Base-by-base conservation (phyloP, 495 filamentous ascomycete species). In the Poronia punctata region DNA sequence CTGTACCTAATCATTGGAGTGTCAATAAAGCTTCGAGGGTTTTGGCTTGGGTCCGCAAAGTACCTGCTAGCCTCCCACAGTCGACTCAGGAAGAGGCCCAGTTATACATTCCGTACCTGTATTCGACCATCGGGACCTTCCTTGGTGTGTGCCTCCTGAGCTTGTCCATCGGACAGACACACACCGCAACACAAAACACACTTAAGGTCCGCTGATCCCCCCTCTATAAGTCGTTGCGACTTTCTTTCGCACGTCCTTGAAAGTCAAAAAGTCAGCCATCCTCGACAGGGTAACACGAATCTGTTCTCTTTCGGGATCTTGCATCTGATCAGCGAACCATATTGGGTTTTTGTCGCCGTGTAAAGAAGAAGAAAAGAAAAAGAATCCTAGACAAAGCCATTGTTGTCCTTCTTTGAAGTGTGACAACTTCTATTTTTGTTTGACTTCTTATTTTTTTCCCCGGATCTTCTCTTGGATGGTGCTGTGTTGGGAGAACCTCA, bases 121-220 rank as follows among this genome's bases (percentile, higher is more conserved):
- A 35, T 50, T 46, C 48, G 45, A 45, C 43, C 46, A 44, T 49
- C 53, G 40, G 46, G 52, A 52, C 46, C 45, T 56, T 59, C 52
- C 56, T 60, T 43, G 53, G 55, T 52, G 54, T 58, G 63, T 59
- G 49, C 57, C 63, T 60, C 46, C 35, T 38, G 26, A 50, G 40
- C 42, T 48, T 48, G 43, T 57, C 56, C 57, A 54, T 16, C 56
- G 61, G 62, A 69, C 68, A 82, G 78, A 78, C 83, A 84, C 81
- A 76, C 74, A 75, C 73, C 78, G 81, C 78, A 32, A 38, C 35
- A 45, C 63, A 59, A n/a, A 60, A 62, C 63, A 70, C 70, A 83
- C 79, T 79, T 83, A 85, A 83, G 77, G 74, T 74, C 71, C 77
- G 81, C 77, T 80, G 80, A 85, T 85, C 81, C 78, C 74, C 71